These are phyloP conservation scores for Syncephalastrum sp. DNA, from an alignment of 371 early-diverging fungal species.

Conservation along the genomic window DNA sequence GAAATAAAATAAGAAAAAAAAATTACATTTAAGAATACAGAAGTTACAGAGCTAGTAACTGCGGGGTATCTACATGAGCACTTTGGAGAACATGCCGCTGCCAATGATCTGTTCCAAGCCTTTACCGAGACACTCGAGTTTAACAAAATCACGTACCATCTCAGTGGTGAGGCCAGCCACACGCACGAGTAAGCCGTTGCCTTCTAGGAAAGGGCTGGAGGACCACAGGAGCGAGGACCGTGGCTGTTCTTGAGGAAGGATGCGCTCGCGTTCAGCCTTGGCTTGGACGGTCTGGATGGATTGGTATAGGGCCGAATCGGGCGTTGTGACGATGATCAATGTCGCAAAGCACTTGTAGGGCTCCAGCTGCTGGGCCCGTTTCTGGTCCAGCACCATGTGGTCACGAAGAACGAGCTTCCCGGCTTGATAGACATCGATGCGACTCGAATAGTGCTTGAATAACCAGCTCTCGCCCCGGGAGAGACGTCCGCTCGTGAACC, in stretches of 20 bases:
- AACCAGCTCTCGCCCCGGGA: constrained; percentile 74
- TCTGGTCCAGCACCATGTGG: constrained; percentile 58
- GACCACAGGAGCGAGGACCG: constrained; percentile 36
- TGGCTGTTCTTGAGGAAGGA: constrained; percentile 25
- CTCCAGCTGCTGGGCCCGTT: constrained; percentile 28
- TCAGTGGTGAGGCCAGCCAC: constrained; percentile 48
- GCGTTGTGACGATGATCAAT: constrained; percentile 28
- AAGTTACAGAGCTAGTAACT: no score
- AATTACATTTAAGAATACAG: neutral
- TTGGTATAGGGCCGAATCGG: constrained; percentile 7
- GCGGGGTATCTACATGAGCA: constrained; percentile 25
- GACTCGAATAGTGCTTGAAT: constrained; percentile 65
- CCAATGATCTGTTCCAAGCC: constrained; percentile 34
- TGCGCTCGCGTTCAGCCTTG: constrained; percentile 29
- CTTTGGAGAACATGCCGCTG: constrained; percentile 43
- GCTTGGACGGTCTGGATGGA: constrained; percentile 18
- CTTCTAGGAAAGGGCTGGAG: constrained; percentile 27
- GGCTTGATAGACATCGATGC: constrained; percentile 55
- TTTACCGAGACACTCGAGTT: constrained; percentile 30
- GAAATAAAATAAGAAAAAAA: no score
- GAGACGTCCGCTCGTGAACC: constrained; percentile 79
- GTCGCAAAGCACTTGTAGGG: constrained; percentile 51
- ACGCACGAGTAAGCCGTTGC: constrained; percentile 36
- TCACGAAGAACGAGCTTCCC: constrained; percentile 53
- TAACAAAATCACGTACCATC: constrained; percentile 45